phyloP scores from a whole-genome alignment of 2,329 filamentous ascomycete species.

The Colletotrichum cuscutae region DNA sequence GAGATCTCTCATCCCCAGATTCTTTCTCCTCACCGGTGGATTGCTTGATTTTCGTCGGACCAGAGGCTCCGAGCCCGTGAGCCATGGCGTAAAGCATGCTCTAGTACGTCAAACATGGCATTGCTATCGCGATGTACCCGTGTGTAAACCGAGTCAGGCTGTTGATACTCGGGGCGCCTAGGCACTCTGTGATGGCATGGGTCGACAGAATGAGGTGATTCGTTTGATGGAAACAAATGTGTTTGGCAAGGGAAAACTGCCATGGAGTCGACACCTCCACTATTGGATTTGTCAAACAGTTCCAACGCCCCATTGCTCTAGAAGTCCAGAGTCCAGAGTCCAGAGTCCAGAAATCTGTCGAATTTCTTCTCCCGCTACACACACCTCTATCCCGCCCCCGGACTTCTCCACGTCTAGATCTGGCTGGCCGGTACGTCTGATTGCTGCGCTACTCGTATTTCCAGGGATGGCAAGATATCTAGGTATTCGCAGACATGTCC shows the following conservation, averaged over 20 bases:
- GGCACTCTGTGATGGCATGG: slow-evolving; percentile 1
- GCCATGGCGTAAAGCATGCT: neutral
- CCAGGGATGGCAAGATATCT: neutral
- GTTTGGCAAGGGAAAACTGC: neutral
- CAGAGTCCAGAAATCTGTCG: neutral
- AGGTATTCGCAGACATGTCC: neutral
- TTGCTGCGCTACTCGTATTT: neutral
- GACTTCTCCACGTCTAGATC: slow-evolving; percentile 16
- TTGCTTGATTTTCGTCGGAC: slow-evolving; percentile 12
- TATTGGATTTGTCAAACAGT: neutral
- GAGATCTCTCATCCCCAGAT: slow-evolving; percentile 25
- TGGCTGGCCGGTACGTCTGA: slow-evolving; percentile 1
- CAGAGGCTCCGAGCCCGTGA: slow-evolving; percentile 6
- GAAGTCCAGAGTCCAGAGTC: neutral
- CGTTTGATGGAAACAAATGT: neutral
- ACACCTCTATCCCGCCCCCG: slow-evolving; percentile 7
- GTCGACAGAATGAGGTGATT: neutral
- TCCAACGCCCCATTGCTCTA: neutral
- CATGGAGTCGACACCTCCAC: neutral
- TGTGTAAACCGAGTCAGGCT: slow-evolving; percentile 7
- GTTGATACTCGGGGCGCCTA: neutral
- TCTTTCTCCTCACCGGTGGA: neutral
- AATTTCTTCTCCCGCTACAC: neutral
- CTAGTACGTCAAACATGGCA: neutral
- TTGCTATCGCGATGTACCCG: neutral